Conservation (phyloP, 805 yeast species). For the Candida rishiriensis region DNA sequence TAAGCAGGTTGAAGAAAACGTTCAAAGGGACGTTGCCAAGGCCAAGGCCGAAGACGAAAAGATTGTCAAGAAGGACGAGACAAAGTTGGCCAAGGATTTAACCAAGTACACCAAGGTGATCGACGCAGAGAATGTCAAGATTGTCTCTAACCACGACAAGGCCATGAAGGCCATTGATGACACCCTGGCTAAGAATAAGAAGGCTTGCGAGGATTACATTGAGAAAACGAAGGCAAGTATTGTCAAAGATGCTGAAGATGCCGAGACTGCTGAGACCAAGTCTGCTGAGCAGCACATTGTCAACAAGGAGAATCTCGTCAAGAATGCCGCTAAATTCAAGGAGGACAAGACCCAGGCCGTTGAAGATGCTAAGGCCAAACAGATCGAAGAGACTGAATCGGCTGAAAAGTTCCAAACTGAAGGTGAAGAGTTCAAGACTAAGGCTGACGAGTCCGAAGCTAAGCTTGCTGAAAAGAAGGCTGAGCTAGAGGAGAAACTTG, state of each 20-base stretch:
- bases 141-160: slow-evolving; percentile 18
- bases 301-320: slow-evolving; percentile 39
- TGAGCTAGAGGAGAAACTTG: slow-evolving; percentile 28
- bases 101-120: slow-evolving; percentile 34
- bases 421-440: slow-evolving; percentile 34
- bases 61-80: slow-evolving; percentile 30
- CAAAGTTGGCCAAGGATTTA: slow-evolving; percentile 32
- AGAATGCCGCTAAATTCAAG: slow-evolving; percentile 41
- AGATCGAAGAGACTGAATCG: slow-evolving; percentile 25
- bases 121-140: slow-evolving; percentile 36
- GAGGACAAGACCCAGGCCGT: slow-evolving; percentile 28
- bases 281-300: slow-evolving; percentile 43
- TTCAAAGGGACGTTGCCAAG: slow-evolving; percentile 36
- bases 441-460: slow-evolving; percentile 35
- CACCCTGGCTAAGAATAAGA: slow-evolving; percentile 25
- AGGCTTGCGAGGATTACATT: slow-evolving; percentile 35
- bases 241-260: slow-evolving; percentile 40
- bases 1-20: slow-evolving; percentile 41
- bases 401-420: slow-evolving; percentile 35
- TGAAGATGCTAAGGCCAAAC: slow-evolving; percentile 26
- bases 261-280: slow-evolving; percentile 40
- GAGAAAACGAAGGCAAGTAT: slow-evolving; percentile 38
- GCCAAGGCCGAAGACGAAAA: slow-evolving; percentile 35
- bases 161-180: slow-evolving; percentile 22
- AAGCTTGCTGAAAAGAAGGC: slow-evolving; percentile 38